Conservation (phyloP, 2,329 filamentous ascomycete genomes). For the Fusarium sp. region DNA sequence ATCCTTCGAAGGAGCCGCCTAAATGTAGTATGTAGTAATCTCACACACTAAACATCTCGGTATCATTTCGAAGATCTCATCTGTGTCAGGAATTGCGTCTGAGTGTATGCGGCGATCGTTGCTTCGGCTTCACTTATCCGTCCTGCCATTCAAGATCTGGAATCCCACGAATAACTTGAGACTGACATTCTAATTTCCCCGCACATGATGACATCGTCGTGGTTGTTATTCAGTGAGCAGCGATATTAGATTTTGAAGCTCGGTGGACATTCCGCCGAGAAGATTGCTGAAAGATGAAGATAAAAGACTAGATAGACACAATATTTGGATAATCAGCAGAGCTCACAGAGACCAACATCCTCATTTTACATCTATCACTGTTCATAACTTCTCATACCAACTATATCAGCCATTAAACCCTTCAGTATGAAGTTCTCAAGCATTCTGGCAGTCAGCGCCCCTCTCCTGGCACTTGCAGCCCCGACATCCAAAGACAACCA, state of each 20-base stretch:
- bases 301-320: not conserved
- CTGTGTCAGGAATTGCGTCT: not conserved
- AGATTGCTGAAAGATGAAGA: rapidly evolving
- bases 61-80: not conserved
- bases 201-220: not conserved
- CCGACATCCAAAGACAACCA: not conserved
- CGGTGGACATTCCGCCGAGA: conserved; percentile 1
- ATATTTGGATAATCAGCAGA: not conserved
- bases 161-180: not conserved
- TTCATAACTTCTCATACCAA: not conserved
- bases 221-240: not conserved
- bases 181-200: not conserved
- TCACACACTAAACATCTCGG: too few species aligned
- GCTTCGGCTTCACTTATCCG: not conserved
- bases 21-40: not conserved
- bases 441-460: not conserved
- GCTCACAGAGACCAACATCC: not conserved
- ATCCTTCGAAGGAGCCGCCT: not conserved
- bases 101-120: not conserved
- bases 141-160: too few species aligned
- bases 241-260: rapidly evolving
- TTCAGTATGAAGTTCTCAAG: not conserved
- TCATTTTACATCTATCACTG: not conserved
- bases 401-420: not conserved
- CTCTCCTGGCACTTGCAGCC: conserved; percentile 3